phyloP scores from a whole-genome alignment of 2,329 filamentous ascomycete species.

The Phialocephala sp. region DNA sequence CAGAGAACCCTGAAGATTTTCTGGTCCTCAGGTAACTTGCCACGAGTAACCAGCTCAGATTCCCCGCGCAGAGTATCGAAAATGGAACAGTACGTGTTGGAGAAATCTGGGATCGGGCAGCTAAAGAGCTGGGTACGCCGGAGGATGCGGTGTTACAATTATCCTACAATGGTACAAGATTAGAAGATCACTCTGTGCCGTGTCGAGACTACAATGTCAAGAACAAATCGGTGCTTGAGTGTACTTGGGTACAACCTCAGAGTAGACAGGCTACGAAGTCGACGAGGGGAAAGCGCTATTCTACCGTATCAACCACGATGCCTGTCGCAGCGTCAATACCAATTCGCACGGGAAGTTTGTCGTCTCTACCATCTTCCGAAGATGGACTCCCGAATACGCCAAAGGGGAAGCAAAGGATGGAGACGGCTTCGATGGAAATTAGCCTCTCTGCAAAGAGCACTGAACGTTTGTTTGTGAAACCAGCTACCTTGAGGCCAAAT shows the following conservation, averaged over 20 bases:
- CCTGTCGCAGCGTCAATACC: not conserved
- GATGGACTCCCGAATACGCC: not conserved
- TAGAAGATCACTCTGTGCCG: not conserved
- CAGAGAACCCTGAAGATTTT: not conserved
- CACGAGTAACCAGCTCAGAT: not conserved
- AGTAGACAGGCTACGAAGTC: not conserved
- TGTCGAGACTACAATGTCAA: not conserved
- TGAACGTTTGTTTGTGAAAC: too few relatives aligned
- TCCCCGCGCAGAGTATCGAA: not conserved
- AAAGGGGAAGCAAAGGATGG: not conserved
- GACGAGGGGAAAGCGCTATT: not conserved
- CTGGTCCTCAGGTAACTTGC: not conserved
- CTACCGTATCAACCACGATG: not conserved
- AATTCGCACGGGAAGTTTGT: not conserved
- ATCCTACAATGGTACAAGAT: not conserved
- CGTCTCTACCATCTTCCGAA: not conserved
- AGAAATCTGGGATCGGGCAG: not conserved
- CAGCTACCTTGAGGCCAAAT: too few relatives aligned
- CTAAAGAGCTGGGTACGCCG: not conserved
- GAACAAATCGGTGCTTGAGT: not conserved
- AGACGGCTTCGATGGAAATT: too few relatives aligned
- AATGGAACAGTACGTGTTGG: not conserved
- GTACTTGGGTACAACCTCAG: not conserved
- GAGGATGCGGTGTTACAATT: not conserved
- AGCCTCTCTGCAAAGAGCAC: too few relatives aligned